These are phyloP conservation scores for Tulasnella sp. DNA, from an alignment of 768 basidiomycete species.

Conservation along the genomic window DNA sequence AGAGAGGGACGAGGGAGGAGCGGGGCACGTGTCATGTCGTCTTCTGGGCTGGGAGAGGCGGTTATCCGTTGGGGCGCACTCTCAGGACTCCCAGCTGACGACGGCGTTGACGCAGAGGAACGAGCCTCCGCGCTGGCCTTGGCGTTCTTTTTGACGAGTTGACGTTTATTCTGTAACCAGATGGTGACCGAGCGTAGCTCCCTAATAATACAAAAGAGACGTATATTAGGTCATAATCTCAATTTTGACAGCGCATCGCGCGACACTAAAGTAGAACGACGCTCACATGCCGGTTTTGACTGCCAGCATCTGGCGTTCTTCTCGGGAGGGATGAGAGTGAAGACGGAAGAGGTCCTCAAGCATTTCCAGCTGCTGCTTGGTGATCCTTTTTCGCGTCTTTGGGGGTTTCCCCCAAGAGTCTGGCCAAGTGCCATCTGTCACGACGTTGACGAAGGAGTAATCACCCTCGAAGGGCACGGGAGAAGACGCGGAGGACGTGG, in stretches of 20 bases:
- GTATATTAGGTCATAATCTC: neutral
- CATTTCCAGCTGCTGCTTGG: constrained; percentile 14
- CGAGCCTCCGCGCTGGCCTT: neutral
- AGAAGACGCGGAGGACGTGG: neutral
- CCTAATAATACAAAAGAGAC: neutral
- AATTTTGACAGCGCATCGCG: constrained; percentile 2
- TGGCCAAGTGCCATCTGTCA: constrained; percentile 11
- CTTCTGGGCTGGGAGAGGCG: constrained; percentile 3
- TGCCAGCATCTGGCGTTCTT: constrained; percentile 7
- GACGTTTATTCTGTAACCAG: constrained; percentile 14
- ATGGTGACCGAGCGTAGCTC: constrained; percentile 16
- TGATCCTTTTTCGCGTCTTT: constrained; percentile 15
- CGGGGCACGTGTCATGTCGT: neutral
- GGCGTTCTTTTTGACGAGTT: constrained; percentile 14
- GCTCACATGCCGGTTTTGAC: constrained; percentile 12
- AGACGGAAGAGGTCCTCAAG: constrained; percentile 7
- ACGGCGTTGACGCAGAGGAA: constrained; percentile 5
- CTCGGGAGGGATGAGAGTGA: constrained; percentile 9
- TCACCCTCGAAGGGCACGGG: constrained; percentile 1
- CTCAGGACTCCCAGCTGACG: neutral
- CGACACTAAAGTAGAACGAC: neutral
- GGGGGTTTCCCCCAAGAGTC: constrained; percentile 13
- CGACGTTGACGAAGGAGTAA: constrained; percentile 12
- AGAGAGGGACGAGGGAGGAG: constrained; percentile 4
- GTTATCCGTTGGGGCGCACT: neutral